phyloP scores from a whole-genome alignment of 2,329 filamentous ascomycete species.

The Fusarium algeriense region DNA sequence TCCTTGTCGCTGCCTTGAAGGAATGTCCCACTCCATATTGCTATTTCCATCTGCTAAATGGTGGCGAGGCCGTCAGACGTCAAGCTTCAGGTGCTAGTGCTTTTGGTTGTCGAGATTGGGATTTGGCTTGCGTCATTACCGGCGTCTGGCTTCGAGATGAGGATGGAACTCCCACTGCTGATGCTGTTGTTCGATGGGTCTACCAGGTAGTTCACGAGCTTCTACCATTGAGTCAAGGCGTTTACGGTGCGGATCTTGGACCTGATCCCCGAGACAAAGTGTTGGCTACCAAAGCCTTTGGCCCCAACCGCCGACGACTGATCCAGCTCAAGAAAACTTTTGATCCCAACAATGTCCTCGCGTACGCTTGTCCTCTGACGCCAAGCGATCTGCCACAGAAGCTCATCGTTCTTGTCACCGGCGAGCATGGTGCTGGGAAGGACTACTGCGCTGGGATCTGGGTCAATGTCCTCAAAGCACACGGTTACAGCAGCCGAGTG shows the following conservation, averaged over 20 bases:
- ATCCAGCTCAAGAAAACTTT: conserved; percentile 61
- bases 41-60: conserved; percentile 73
- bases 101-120: conserved; percentile 74
- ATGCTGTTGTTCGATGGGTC: conserved; percentile 64
- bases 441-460: conserved; percentile 69
- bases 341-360: conserved; percentile 65
- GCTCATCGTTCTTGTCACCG: conserved; percentile 69
- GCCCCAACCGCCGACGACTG: conserved; percentile 63
- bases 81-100: conserved; percentile 61
- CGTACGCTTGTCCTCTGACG: conserved; percentile 67
- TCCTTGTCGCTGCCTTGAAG: conserved; percentile 60
- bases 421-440: conserved; percentile 67
- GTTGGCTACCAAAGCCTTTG: conserved; percentile 68
- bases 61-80: conserved; percentile 65
- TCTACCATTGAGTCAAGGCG: conserved; percentile 63
- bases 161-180: conserved; percentile 59
- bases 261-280: conserved; percentile 68
- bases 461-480: conserved; percentile 56
- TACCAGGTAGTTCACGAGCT: conserved; percentile 63
- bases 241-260: conserved; percentile 72
- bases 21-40: conserved; percentile 65
- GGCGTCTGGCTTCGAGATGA: conserved; percentile 69
- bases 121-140: conserved; percentile 73
- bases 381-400: conserved; percentile 52
- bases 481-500: conserved; percentile 47